These are phyloP conservation scores for Inonotus hispidus DNA, from an alignment of 1,284 basidiomycete genomes.

Conservation along the genomic window DNA sequence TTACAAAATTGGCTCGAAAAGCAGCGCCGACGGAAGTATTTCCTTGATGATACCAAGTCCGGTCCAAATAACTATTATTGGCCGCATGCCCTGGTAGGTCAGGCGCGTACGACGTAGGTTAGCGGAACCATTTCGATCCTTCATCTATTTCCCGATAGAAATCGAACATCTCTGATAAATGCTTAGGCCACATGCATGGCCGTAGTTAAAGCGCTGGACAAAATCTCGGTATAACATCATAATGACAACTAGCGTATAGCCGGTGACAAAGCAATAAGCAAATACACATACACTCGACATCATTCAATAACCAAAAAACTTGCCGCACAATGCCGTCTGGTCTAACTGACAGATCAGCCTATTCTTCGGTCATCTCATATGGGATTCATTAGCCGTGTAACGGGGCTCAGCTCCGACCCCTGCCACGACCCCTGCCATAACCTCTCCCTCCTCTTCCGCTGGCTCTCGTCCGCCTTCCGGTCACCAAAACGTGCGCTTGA, in stretches of 20 bases:
- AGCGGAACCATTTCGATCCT: background rate
- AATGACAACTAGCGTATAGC: background rate
- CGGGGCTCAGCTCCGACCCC: constrained; percentile 7
- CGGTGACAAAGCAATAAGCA: constrained; percentile 2
- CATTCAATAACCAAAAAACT: background rate
- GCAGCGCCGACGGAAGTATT: background rate
- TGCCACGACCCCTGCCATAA: background rate
- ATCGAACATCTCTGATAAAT: background rate
- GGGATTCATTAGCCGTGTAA: background rate
- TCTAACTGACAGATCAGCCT: background rate
- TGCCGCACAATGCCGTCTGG: too few species aligned
- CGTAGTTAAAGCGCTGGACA: background rate
- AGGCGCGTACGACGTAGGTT: background rate
- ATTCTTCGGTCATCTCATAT: background rate
- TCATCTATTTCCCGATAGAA: background rate
- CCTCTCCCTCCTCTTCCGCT: constrained; percentile 3
- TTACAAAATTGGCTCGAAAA: background rate
- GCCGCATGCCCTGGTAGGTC: background rate
- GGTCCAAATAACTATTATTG: background rate
- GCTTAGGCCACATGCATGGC: background rate
- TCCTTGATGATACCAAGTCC: background rate
- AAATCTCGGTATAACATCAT: background rate
- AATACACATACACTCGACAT: constrained; percentile 2
- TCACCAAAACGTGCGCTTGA: background rate
- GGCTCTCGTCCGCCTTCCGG: constrained; percentile 8